Conservation (phyloP, 768 basidiomycete species). For the Termitomyces titanicus region DNA sequence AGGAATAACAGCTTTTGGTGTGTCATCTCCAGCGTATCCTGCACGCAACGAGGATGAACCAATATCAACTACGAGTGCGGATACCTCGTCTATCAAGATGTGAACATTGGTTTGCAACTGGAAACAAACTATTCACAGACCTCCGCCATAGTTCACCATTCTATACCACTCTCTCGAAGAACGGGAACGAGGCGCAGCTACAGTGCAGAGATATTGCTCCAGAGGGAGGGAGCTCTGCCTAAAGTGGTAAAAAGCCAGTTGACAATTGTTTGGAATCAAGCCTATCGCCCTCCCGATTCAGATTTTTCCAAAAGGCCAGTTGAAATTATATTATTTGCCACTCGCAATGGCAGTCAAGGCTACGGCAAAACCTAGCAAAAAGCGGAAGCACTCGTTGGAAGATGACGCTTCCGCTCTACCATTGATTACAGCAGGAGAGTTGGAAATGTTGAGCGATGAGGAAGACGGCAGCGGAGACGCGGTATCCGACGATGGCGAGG, state of each 20-base stretch:
- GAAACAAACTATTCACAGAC: conserved; percentile 36
- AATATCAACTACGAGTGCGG: conserved; percentile 93
- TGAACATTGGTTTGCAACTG: conserved; percentile 1
- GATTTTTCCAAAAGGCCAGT: conserved; percentile 18
- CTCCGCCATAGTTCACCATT: conserved; percentile 89
- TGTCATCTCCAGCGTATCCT: conserved; percentile 97
- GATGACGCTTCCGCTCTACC: conserved; percentile 30
- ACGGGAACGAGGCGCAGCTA: neutral
- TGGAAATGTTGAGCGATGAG: conserved; percentile 78
- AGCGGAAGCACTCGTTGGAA: conserved; percentile 53
- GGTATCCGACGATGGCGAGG: conserved; percentile 52
- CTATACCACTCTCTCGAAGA: neutral
- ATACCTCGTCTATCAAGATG: conserved; percentile 78
- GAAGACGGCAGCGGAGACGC: conserved; percentile 47
- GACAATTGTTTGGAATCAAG: conserved; percentile 21
- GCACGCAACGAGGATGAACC: conserved; percentile 87
- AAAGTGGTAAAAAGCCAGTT: conserved; percentile 12
- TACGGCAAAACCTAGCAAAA: conserved; percentile 37
- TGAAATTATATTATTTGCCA: neutral
- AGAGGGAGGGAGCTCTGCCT: neutral
- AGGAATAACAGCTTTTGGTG: conserved; percentile 89
- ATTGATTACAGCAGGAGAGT: conserved; percentile 37
- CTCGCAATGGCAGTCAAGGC: conserved; percentile 33
- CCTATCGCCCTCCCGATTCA: conserved; percentile 21
- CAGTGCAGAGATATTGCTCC: neutral